Percentiles rank a stretch among this genome's conserved stretches.
phyloP scores from a whole-genome alignment of 2,329 filamentous ascomycete genomes.

The Metarhizium sp. region DNA sequence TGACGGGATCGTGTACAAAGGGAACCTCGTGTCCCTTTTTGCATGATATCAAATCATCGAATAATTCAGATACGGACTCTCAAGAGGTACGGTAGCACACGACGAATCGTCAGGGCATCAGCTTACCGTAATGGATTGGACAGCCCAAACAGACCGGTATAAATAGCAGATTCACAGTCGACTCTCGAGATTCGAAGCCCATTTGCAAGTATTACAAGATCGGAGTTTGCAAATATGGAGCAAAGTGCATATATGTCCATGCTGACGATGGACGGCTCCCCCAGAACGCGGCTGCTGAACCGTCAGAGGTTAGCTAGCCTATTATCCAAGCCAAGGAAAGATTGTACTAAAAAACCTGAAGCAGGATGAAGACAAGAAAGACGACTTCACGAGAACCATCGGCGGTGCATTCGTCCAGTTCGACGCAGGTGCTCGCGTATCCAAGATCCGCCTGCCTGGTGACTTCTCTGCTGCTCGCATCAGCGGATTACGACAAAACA shows the following conservation, averaged over 20 bases:
- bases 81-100: no score
- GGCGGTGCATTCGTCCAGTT: slow-evolving; percentile 20
- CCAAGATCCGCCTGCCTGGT: slow-evolving; percentile 18
- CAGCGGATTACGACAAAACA: slow-evolving; percentile 14
- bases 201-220: not conserved
- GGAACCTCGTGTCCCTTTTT: not conserved
- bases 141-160: no score
- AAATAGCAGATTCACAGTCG: no score
- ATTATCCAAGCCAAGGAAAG: no score
- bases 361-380: not conserved
- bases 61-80: no score
- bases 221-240: not conserved
- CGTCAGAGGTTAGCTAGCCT: no score
- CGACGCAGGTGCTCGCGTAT: slow-evolving; percentile 19
- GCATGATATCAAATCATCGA: not conserved
- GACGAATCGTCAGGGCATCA: no score
- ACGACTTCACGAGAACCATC: not conserved
- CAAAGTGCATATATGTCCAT: not conserved
- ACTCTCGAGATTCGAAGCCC: not conserved
- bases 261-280: not conserved
- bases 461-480: slow-evolving; percentile 28
- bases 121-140: no score
- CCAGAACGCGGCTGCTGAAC: no score
- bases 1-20: not conserved
- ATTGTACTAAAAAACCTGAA: not conserved